These are phyloP conservation scores for Cladosporium colombiae DNA, from an alignment of 2,329 filamentous ascomycete species.

Conservation along the genomic window DNA sequence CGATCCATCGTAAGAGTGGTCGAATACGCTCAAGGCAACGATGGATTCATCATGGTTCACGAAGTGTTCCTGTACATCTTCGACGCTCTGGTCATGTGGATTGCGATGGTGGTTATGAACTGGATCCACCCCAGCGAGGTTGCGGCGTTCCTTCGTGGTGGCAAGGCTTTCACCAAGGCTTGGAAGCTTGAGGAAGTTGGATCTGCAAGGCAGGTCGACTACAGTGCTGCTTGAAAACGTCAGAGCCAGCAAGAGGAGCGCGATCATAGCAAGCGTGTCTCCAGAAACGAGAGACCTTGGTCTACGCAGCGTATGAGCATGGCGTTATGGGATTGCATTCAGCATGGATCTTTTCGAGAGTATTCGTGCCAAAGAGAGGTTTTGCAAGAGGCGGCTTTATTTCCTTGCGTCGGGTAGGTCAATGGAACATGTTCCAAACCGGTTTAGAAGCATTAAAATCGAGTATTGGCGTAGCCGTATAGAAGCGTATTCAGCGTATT, in stretches of 20 bases:
- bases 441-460: neutral
- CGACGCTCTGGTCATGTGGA: constrained; percentile 30
- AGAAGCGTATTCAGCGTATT: constrained; percentile 7
- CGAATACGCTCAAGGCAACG: constrained; percentile 50
- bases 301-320: constrained; percentile 1
- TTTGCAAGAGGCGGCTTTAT: too few relatives aligned
- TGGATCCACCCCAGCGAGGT: constrained; percentile 30
- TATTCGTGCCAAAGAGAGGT: neutral
- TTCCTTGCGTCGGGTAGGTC: neutral
- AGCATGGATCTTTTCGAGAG: neutral
- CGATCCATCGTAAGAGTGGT: constrained; percentile 52
- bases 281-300: neutral
- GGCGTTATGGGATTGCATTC: neutral
- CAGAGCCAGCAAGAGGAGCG: neutral
- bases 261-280: neutral
- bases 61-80: constrained; percentile 34
- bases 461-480: neutral
- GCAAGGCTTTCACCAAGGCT: constrained; percentile 16
- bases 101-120: constrained; percentile 27
- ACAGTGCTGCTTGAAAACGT: neutral
- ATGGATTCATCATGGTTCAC: constrained; percentile 44
- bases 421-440: neutral
- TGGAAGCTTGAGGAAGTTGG: constrained; percentile 19
- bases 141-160: constrained; percentile 11
- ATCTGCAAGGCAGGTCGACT: neutral